Base-by-base conservation (phyloP, 805 yeast species). In the Sugiyamaella qingdaonensis region DNA sequence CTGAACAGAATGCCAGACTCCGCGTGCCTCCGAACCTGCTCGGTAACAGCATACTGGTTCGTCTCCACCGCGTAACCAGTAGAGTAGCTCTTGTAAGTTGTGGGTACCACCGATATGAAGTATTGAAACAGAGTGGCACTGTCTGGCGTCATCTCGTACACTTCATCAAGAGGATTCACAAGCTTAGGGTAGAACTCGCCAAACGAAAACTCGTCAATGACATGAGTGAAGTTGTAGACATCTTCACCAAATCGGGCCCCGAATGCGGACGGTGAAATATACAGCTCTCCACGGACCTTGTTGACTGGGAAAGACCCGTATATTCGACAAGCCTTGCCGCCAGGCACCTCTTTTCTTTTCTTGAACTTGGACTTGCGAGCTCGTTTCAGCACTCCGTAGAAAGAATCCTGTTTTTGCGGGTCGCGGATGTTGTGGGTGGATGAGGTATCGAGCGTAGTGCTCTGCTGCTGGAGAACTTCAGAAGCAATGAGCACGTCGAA, bases 151-250 rank as follows among this genome's bases (percentile, higher is more conserved):
- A 68, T 53, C 59, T 84, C 80, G 0, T 81, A 85, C 0, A 92
- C 84, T 46, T 75, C 76, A 67, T 94, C 98, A 58, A 94, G 76
- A n/a, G 97, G 95, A 64, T 92, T 92, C 60, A 85, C 78, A 57
- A 91, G 76, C 61, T 79, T 85, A 2, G 99, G 97, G 64, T 82
- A 90, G 68, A 86, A 90, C 35, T 82, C 88, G 11, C 99, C 99
- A 70, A 84, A 92, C 10, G 97, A 89, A 57, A 90, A 80, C 68
- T 92, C 98, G 55, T 80, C 80, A 55, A 94, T 84, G 4, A 81
- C 81, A 69, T 94, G 99, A 0, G 96, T 79, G 65, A 92, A 86
- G 64, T 92, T 87, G 54, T 88, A 70, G 42, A 44, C 34, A 51
- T 37, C 4, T 34, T 34, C 32, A 35, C 24, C 36, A 19, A 36